Base-by-base conservation (phyloP, 257 asterid genomes). In the Plantago elongata region DNA sequence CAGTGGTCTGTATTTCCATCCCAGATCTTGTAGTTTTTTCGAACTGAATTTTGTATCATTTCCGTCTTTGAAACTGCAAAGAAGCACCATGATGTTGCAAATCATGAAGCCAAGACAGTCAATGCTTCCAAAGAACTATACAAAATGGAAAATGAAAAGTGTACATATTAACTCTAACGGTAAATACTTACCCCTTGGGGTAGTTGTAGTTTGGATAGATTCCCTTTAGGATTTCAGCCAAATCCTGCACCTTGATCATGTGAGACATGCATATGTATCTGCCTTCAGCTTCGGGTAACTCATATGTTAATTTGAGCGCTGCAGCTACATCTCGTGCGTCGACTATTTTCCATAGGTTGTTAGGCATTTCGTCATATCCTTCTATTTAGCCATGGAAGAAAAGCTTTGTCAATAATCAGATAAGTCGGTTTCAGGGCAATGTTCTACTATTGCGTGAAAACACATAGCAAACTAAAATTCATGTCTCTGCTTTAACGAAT, bases 301-400 rank as follows among this genome's bases (percentile, higher is more conserved):
- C 93, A 27, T 85, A 87, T 2, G 75, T 76, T 51, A 90, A 64
- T 51, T 78, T 69, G 14, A 87, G 62, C 10, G 87, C 80, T 63
- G 72, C 89, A 48, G 81, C 89, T 45, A 85, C 80, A 51, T 90
- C 97, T 15, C 90, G 86, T 10, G 85, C 96, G 48, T 90, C 90
- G 9, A 90, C 83, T n/a, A 83, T 22, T 37, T 9, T 0, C 44
- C 79, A 61, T 2, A 1, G 0, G 40, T 18, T 66, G 74, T 85
- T 74, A 22, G 81, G 84, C 14, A 72, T 22, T 67, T 66, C 79
- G 74, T 81, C 89, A 1, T 62, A 55, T 60, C 89, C 97, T 72
- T 78, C 96, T 83, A 75, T 4, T 37, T 17, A 16, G 69, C 30
- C 61, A 49, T 37, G 43, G 7, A 12, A 44, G 47, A 50, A 15